Evolutionary conservation across 352 stramenopile species (phyloP).

Genomic region (Plasmopara halstedii): DNA sequence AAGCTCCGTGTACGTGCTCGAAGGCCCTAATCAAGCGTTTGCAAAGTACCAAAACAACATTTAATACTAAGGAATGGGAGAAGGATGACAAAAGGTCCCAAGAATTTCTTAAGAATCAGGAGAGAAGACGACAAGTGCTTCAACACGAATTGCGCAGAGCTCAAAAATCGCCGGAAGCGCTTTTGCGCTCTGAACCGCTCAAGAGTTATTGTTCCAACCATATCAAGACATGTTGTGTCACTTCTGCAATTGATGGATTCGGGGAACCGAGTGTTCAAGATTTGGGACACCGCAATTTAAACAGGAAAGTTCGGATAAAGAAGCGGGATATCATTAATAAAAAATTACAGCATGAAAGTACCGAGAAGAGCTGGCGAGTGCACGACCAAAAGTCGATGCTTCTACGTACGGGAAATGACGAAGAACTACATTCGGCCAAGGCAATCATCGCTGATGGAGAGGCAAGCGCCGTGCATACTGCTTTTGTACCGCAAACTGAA

Average conservation of each 20-base stretch:
- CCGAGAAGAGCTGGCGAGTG: no score
- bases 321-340: conserved; percentile 1
- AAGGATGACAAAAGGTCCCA: conserved; percentile 70
- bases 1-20: not conserved
- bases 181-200: conserved; percentile 19
- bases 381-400: no score
- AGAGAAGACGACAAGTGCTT: conserved; percentile 36
- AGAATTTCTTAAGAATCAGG: conserved; percentile 52
- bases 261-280: conserved; percentile 2
- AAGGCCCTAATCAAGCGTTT: conserved; percentile 54
- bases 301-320: not conserved
- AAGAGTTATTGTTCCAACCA: conserved; percentile 14
- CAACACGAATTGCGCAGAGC: conserved; percentile 47
- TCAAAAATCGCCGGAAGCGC: conserved; percentile 37
- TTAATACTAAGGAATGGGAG: conserved; percentile 62
- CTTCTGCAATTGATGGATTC: not conserved
- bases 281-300: no score
- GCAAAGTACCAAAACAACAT: conserved; percentile 51
- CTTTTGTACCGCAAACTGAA: conserved; percentile 24
- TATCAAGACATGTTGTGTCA: conserved; percentile 1
- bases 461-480: not conserved
- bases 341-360: conserved; percentile 16
- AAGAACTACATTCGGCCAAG: no score
- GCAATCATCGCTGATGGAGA: no score
- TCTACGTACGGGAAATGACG: no score